Evolutionary conservation across 345 rosid genomes (phyloP).

Genomic region (Pistacia vera): DNA sequence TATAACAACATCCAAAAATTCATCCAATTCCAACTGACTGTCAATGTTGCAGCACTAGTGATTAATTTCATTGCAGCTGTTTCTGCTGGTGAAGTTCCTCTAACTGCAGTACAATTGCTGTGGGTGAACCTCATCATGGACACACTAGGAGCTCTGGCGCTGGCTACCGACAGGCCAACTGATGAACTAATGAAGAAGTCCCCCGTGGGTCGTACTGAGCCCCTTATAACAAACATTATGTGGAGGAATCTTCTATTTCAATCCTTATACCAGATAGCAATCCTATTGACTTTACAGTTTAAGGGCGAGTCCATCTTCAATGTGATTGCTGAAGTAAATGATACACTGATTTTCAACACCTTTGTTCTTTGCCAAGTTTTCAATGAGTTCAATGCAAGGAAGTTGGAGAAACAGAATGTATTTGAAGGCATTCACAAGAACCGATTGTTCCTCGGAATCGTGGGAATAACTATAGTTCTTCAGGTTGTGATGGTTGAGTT

Average conservation of each 20-base stretch:
- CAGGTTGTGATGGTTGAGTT: conserved; percentile 72
- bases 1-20: conserved; percentile 65
- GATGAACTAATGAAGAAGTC: conserved; percentile 52
- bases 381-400: conserved; percentile 72
- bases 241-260: conserved; percentile 73
- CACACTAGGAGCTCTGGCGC: conserved; percentile 69
- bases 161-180: conserved; percentile 65
- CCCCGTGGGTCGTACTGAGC: conserved; percentile 53
- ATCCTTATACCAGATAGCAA: conserved; percentile 55
- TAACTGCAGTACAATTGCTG: conserved; percentile 58
- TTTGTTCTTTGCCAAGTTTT: conserved; percentile 69
- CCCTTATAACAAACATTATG: conserved; percentile 68
- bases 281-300: conserved; percentile 60
- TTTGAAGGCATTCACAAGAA: conserved; percentile 60
- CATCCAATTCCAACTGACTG: conserved; percentile 71
- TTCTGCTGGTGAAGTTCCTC: conserved; percentile 61
- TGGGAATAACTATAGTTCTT: conserved; percentile 60
- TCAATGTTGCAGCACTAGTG: conserved; percentile 61
- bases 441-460: conserved; percentile 53
- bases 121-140: conserved; percentile 80
- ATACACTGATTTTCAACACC: conserved; percentile 62
- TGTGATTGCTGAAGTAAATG: conserved; percentile 42
- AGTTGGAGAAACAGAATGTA: conserved; percentile 68
- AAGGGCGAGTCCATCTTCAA: conserved; percentile 53
- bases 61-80: conserved; percentile 63